Percentiles rank a stretch among this genome's conserved stretches.
phyloP scores from a whole-genome alignment of 2,329 filamentous ascomycete species.

The Botrytis pseudocinerea region DNA sequence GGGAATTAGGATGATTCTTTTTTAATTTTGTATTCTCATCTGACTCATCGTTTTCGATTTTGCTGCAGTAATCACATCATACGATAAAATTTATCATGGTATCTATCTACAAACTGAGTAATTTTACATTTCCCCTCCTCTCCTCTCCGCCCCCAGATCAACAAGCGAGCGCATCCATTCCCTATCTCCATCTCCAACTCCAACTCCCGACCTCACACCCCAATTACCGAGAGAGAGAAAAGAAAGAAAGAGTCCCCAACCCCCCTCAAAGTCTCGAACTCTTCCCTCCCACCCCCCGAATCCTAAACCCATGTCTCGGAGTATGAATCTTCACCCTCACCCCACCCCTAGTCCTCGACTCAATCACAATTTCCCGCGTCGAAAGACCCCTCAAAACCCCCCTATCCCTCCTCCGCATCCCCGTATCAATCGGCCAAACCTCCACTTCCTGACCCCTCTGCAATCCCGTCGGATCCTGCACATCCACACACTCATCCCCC shows the following conservation, averaged over 20 bases:
- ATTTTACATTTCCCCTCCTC: neutral
- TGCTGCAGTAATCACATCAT: too few relatives aligned
- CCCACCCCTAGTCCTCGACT: slow-evolving; percentile 47
- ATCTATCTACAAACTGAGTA: neutral
- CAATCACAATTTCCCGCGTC: slow-evolving; percentile 58
- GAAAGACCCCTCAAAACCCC: slow-evolving; percentile 57
- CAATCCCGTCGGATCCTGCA: slow-evolving; percentile 54
- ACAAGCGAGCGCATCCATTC: neutral
- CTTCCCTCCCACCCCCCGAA: slow-evolving; percentile 35
- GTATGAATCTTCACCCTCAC: slow-evolving; percentile 57
- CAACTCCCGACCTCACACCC: neutral
- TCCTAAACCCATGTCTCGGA: slow-evolving; percentile 59
- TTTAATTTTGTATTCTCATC: too few relatives aligned
- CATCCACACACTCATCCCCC: slow-evolving; percentile 47
- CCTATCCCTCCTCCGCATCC: slow-evolving; percentile 57
- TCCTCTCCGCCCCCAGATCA: neutral
- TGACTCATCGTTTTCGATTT: too few relatives aligned
- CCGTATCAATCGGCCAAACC: slow-evolving; percentile 64
- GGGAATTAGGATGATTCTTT: too few relatives aligned
- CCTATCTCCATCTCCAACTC: neutral
- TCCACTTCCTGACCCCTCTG: slow-evolving; percentile 53
- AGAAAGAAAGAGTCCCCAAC: too few relatives aligned
- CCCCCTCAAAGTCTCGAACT: slow-evolving; percentile 24
- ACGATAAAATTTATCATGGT: too few relatives aligned
- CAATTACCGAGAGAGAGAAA: neutral